These are phyloP conservation scores for Fragosphaeria purpurea DNA, from an alignment of 2,329 filamentous ascomycete species.

Conservation along the genomic window DNA sequence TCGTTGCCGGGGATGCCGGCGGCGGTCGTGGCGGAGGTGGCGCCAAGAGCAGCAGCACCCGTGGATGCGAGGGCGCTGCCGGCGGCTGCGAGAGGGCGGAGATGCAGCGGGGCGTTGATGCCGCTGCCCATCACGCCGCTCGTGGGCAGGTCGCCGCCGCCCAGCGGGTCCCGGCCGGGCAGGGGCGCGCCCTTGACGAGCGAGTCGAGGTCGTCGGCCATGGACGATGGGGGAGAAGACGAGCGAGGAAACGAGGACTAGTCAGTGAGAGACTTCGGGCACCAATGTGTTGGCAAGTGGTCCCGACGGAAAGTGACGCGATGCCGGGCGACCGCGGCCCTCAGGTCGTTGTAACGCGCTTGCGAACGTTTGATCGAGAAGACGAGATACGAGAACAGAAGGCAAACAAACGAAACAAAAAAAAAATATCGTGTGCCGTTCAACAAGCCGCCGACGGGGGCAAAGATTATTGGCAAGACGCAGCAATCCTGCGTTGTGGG, in stretches of 20 bases:
- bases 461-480: no score
- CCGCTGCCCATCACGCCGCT: background rate
- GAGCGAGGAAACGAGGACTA: background rate
- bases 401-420: background rate
- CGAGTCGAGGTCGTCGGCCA: constrained; percentile 68
- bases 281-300: no score
- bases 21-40: constrained; percentile 28
- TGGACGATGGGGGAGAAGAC: constrained; percentile 20
- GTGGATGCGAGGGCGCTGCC: constrained; percentile 16
- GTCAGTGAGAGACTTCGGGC: no score
- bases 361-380: background rate
- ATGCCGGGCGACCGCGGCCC: no score
- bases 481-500: no score
- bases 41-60: no score
- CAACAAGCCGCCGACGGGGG: no score
- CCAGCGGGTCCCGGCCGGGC: constrained; percentile 33
- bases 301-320: no score
- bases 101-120: background rate
- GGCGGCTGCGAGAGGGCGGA: no score
- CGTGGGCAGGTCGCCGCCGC: background rate
- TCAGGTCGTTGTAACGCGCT: no score
- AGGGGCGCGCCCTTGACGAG: constrained; percentile 83
- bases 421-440: background rate
- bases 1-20: constrained; percentile 45
- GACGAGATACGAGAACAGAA: constrained; percentile 5